Conservation (phyloP, 2,329 filamentous ascomycete species). For the Alternaria arbusti region DNA sequence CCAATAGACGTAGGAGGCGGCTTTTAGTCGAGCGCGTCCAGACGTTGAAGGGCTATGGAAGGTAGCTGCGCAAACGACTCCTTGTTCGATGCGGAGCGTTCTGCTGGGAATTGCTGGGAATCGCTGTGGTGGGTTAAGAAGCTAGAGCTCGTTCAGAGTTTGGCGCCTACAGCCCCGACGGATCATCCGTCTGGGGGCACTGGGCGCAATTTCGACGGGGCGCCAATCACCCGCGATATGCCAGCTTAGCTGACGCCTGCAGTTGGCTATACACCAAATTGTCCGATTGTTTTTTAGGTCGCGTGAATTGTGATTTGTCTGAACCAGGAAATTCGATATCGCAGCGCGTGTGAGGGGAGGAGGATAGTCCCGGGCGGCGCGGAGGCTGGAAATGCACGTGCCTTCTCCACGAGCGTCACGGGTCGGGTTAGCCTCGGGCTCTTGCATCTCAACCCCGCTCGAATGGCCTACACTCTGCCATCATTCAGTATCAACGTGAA, state of each 20-base stretch:
- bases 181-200: neutral
- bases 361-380: neutral
- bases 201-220: neutral
- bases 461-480: neutral
- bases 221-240: conserved; percentile 20
- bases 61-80: neutral
- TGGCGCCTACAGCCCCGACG: neutral
- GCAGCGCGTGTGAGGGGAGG: neutral
- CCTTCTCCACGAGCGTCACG: neutral
- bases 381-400: neutral
- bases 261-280: conserved; percentile 38
- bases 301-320: conserved; percentile 42
- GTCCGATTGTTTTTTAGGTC: conserved; percentile 17
- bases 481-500: too few species aligned
- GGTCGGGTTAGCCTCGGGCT: neutral
- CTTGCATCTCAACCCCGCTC: neutral
- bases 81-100: neutral
- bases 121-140: too few species aligned
- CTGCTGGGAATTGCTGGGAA: too few species aligned
- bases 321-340: conserved; percentile 20
- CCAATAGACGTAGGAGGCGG: conserved; percentile 29
- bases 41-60: conserved; percentile 4
- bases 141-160: neutral
- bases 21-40: conserved; percentile 15
- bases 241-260: conserved; percentile 20